Evolutionary conservation across 305 asterid genomes (phyloP).

Genomic region (Lippia alba): DNA sequence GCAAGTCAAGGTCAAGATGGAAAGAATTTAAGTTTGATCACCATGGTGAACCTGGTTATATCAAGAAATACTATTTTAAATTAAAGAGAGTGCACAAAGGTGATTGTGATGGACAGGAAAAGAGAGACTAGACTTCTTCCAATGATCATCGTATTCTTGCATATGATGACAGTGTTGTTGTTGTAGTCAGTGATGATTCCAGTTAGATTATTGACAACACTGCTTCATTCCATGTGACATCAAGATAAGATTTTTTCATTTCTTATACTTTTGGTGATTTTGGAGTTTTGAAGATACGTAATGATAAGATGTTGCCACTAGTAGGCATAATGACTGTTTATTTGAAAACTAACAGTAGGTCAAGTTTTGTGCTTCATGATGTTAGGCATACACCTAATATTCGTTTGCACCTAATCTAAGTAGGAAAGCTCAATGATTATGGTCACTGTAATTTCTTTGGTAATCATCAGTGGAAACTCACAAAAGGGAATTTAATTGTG

Average conservation of each 20-base stretch:
- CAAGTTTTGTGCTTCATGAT: background rate
- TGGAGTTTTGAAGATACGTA: background rate
- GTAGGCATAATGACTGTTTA: background rate
- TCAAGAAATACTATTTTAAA: background rate
- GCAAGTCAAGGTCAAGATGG: background rate
- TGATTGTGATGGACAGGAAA: background rate
- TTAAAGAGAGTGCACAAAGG: background rate
- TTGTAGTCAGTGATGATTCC: background rate
- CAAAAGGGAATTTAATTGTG: too few relatives aligned
- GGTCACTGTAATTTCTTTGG: too few relatives aligned
- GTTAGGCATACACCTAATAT: background rate
- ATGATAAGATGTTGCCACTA: background rate
- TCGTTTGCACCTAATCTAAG: too few relatives aligned
- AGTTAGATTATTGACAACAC: background rate
- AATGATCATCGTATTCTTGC: slow-evolving; percentile 2
- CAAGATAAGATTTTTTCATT: background rate
- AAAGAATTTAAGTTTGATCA: background rate
- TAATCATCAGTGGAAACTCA: too few relatives aligned
- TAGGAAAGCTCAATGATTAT: too few relatives aligned
- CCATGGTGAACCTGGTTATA: background rate
- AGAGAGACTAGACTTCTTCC: background rate
- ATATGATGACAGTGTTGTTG: background rate
- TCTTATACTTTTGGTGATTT: background rate
- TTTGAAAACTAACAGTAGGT: background rate
- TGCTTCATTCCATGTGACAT: background rate